Evolutionary conservation across 2,329 filamentous ascomycete species (phyloP).

Genomic region (Ceratocystis diversiconidia): DNA sequence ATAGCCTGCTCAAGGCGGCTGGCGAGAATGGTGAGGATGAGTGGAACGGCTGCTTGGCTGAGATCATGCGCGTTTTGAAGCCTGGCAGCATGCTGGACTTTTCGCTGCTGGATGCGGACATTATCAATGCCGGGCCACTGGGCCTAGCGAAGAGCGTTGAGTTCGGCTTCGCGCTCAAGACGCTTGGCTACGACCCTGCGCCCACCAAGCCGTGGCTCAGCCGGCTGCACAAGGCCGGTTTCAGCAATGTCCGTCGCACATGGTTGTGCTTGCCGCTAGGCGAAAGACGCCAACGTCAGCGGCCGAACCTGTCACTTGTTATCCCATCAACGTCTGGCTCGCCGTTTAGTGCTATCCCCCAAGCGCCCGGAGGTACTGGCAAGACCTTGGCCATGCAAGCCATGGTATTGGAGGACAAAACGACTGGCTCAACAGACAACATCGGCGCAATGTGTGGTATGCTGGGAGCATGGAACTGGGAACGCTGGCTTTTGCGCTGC

Average conservation of each 20-base stretch:
- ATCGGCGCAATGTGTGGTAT: conserved; percentile 66
- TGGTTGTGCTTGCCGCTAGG: conserved; percentile 88
- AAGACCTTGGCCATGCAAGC: conserved; percentile 44
- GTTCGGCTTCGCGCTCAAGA: conserved; percentile 80
- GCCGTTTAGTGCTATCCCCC: background rate
- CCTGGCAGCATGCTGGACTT: conserved; percentile 90
- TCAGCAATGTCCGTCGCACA: conserved; percentile 64
- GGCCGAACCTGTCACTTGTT: conserved; percentile 25
- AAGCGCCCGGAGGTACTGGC: background rate
- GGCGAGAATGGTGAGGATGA: conserved; percentile 61
- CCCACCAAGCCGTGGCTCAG: conserved; percentile 70
- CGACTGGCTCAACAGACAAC: conserved; percentile 51
- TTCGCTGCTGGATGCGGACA: conserved; percentile 74
- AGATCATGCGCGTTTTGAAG: conserved; percentile 84
- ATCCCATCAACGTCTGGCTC: conserved; percentile 18
- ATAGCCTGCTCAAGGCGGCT: conserved; percentile 65
- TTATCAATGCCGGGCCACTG: conserved; percentile 68
- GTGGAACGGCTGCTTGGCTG: conserved; percentile 69
- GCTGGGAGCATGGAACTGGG: conserved; percentile 82
- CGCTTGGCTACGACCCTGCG: conserved; percentile 73
- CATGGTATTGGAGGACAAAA: conserved; percentile 30
- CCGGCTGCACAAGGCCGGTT: conserved; percentile 60
- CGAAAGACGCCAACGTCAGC: conserved; percentile 20
- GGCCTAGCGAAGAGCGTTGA: conserved; percentile 77
- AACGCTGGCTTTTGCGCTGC: conserved; percentile 84